A percentile compares a stretch with the other conserved stretches of the same genome.
Conservation (phyloP, 176 grass and related monocot genomes). For the Themeda triandra region DNA sequence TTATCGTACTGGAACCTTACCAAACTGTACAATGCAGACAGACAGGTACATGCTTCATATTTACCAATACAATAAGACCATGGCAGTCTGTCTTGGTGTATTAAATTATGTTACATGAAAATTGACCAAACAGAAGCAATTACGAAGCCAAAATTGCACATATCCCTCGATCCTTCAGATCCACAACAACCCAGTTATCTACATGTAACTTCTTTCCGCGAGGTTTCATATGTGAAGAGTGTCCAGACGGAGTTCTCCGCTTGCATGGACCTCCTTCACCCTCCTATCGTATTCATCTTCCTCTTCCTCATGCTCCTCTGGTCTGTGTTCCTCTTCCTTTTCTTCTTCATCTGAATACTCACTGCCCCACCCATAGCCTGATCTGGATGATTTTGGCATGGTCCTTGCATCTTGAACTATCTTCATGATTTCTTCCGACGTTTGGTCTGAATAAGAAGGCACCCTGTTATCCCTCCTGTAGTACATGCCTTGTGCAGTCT, state of each 20-base stretch:
- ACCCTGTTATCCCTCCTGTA: slow-evolving; percentile 74
- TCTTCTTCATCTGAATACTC: slow-evolving; percentile 64
- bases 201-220: slow-evolving; percentile 18
- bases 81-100: neutral
- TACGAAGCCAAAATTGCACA: slow-evolving; percentile 48
- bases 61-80: slow-evolving; percentile 19
- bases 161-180: slow-evolving; percentile 14
- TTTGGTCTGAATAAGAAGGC: slow-evolving; percentile 74
- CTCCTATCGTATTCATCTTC: slow-evolving; percentile 76
- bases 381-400: slow-evolving; percentile 49
- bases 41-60: slow-evolving; percentile 19
- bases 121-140: slow-evolving; percentile 39
- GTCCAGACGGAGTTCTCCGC: slow-evolving; percentile 60
- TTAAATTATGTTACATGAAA: slow-evolving; percentile 39
- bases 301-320: slow-evolving; percentile 44
- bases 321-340: slow-evolving; percentile 40
- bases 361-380: slow-evolving; percentile 49
- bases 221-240: slow-evolving; percentile 55
- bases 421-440: slow-evolving; percentile 73
- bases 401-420: slow-evolving; percentile 81
- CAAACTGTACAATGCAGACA: neutral
- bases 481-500: slow-evolving; percentile 64
- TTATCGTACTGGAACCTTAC: neutral
- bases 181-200: slow-evolving; percentile 25
- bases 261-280: slow-evolving; percentile 79